Percentiles rank a stretch among this genome's conserved stretches.
Conservation (phyloP, 2,329 filamentous ascomycete species). For the Chaetomium sp. region DNA sequence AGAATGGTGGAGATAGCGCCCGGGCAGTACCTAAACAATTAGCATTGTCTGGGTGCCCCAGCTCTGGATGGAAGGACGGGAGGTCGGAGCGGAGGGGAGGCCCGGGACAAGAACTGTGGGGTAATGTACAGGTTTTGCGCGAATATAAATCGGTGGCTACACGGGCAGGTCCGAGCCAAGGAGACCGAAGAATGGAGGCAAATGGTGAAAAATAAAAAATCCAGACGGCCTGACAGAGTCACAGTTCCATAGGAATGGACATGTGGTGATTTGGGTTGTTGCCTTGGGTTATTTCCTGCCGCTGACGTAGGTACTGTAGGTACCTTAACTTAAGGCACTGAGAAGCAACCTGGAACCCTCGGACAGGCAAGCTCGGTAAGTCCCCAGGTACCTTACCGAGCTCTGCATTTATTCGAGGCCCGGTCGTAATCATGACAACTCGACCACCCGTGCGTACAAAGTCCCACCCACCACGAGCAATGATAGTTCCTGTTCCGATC, state of each 20-base stretch:
- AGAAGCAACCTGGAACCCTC: no score
- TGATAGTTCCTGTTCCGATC: neutral
- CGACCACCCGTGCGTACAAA: neutral
- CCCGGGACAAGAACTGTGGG: conserved; percentile 21
- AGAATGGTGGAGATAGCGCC: conserved; percentile 35
- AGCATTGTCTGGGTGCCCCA: conserved; percentile 22
- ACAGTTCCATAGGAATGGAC: neutral
- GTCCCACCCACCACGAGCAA: neutral
- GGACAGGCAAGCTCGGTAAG: no score
- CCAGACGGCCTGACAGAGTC: neutral
- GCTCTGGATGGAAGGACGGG: conserved; percentile 7
- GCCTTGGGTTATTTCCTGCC: neutral
- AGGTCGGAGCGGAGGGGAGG: conserved; percentile 15
- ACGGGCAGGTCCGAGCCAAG: neutral
- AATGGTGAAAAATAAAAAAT: neutral
- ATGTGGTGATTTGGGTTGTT: neutral
- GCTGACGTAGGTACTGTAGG: neutral
- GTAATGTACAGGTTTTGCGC: conserved; percentile 31
- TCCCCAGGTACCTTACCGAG: no score
- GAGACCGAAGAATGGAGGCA: neutral
- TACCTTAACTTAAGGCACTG: no score
- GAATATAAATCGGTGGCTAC: conserved; percentile 32
- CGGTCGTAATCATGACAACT: neutral
- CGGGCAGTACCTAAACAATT: conserved; percentile 30
- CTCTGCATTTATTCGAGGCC: neutral